These are phyloP conservation scores for Moesziomyces sp. DNA, from an alignment of 1,284 basidiomycete species.

Conservation along the genomic window DNA sequence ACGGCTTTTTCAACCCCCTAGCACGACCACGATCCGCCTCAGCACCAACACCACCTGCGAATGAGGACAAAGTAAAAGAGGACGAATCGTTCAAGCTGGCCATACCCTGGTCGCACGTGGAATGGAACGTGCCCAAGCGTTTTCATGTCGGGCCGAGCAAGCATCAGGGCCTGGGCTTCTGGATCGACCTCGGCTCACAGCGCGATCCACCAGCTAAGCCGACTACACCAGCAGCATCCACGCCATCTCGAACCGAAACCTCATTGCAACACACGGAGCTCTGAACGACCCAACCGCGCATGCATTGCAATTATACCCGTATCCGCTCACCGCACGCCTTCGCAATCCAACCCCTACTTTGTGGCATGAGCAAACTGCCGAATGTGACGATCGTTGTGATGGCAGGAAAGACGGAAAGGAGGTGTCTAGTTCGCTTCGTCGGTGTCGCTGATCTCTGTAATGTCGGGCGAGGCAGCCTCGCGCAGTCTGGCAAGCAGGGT, in stretches of 20 bases:
- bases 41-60: neutral
- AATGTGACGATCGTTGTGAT: neutral
- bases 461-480: constrained; percentile 29
- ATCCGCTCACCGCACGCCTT: no score
- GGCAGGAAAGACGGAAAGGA: neutral
- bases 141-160: constrained; percentile 37
- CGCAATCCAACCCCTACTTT: neutral
- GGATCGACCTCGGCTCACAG: constrained; percentile 28
- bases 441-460: constrained; percentile 35
- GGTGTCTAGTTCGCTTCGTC: constrained; percentile 6
- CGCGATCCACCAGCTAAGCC: no score
- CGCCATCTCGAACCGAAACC: no score
- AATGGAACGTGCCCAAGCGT: constrained; percentile 30
- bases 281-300: no score
- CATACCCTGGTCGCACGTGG: constrained; percentile 28
- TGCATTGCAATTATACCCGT: no score
- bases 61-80: neutral
- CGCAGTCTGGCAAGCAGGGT: constrained; percentile 51
- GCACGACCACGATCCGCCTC: constrained; percentile 4
- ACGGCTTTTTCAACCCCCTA: constrained; percentile 33
- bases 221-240: no score
- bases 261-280: no score
- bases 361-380: neutral
- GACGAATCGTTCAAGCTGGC: constrained; percentile 13
- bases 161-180: constrained; percentile 35